A percentile compares a stretch with the other conserved stretches of the same genome.
Evolutionary conservation across 176 grass and related monocot genomes (phyloP).

Genomic region (Elymus sibiricus): DNA sequence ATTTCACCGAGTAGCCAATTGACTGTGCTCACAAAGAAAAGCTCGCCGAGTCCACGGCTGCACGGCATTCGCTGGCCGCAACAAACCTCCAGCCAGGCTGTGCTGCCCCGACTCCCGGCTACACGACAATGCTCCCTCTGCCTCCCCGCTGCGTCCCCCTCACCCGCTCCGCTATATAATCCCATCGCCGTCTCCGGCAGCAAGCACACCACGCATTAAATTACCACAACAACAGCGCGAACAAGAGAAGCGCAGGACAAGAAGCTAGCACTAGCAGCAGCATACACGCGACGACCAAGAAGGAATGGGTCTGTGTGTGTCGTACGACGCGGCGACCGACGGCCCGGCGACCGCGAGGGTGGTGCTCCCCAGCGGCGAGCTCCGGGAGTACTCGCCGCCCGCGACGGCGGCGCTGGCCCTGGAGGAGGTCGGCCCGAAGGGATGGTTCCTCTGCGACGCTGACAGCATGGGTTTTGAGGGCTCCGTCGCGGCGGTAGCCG

Average conservation of each 20-base stretch:
- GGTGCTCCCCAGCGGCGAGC: constrained; percentile 51
- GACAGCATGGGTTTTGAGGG: constrained; percentile 45
- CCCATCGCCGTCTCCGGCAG: constrained; percentile 17
- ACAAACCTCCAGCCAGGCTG: constrained; percentile 42
- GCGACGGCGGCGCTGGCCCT: constrained; percentile 36
- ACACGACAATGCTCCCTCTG: constrained; percentile 38
- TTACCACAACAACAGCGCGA: background rate
- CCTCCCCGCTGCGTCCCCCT: background rate
- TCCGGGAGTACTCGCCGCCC: constrained; percentile 55
- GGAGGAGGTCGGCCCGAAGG: constrained; percentile 13
- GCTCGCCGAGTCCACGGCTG: background rate
- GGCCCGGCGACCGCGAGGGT: constrained; percentile 42
- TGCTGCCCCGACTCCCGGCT: constrained; percentile 29
- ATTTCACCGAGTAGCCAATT: background rate
- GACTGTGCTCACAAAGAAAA: background rate
- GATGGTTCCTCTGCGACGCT: constrained; percentile 42
- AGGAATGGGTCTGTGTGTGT: background rate
- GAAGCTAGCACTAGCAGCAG: background rate
- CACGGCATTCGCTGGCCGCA: background rate
- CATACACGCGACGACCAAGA: background rate
- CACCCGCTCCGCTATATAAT: constrained; percentile 25
- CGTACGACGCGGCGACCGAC: constrained; percentile 37
- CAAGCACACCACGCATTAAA: background rate
- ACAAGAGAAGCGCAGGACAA: background rate
- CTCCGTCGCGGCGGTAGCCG: background rate